Evolutionary conservation across 2,329 filamentous ascomycete species (phyloP).

Genomic region (Cryphonectria japonica): DNA sequence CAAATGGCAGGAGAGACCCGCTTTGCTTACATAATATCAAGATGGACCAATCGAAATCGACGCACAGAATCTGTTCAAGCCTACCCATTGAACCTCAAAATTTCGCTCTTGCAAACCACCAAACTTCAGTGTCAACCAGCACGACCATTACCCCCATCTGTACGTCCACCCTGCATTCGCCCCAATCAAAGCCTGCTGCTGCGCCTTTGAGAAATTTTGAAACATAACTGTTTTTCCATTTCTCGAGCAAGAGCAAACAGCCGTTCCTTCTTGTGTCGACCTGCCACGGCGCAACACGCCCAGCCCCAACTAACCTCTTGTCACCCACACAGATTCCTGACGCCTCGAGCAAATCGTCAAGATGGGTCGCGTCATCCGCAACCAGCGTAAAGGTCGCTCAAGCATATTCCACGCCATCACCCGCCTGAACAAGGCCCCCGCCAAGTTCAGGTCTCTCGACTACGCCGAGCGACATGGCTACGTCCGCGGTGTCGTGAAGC

Average conservation of each 20-base stretch:
- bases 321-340: constrained; percentile 21
- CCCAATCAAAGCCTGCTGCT: constrained; percentile 2
- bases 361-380: constrained; percentile 67
- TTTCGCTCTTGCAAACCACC: constrained; percentile 13
- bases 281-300: constrained; percentile 1
- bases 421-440: constrained; percentile 91
- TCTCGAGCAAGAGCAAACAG: constrained; percentile 6
- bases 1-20: not conserved
- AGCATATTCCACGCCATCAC: constrained; percentile 73
- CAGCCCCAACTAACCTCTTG: constrained; percentile 21
- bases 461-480: constrained; percentile 97
- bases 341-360: constrained; percentile 39
- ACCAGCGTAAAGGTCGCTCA: constrained; percentile 65
- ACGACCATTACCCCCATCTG: constrained; percentile 27
- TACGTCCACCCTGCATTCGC: constrained; percentile 25
- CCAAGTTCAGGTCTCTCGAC: constrained; percentile 96
- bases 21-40: not conserved
- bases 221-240: not conserved
- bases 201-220: constrained; percentile 12
- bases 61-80: constrained; percentile 15
- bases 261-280: not conserved
- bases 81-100: constrained; percentile 12
- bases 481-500: constrained; percentile 95
- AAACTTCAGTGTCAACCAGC: constrained; percentile 16
- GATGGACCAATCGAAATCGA: constrained; percentile 6